phyloP scores from a whole-genome alignment of 139 green algal genomes.

The Diplosphaera chodatii region DNA sequence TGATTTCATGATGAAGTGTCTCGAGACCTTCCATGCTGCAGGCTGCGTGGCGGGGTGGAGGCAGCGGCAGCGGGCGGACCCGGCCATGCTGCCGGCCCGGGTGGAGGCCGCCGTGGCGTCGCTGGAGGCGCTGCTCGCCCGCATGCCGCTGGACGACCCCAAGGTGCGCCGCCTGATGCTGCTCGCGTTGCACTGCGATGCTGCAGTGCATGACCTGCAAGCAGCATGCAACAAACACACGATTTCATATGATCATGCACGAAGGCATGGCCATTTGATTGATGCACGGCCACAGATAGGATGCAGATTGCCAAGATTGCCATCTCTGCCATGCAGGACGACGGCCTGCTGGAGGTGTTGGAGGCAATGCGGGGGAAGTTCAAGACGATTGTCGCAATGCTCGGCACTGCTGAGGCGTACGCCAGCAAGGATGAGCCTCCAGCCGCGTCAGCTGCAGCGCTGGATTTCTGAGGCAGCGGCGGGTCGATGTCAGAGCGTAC shows the following conservation, averaged over 20 bases:
- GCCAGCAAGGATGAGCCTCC: background rate
- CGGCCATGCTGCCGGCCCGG: slow-evolving; percentile 15
- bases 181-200: too few relatives aligned
- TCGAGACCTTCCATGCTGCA: slow-evolving; percentile 27
- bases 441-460: too few relatives aligned
- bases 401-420: slow-evolving; percentile 36
- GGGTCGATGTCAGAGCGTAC: too few relatives aligned
- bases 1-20: background rate
- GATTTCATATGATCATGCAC: too few relatives aligned
- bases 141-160: slow-evolving; percentile 46
- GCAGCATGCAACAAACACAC: too few relatives aligned
- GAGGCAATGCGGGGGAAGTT: slow-evolving; percentile 51
- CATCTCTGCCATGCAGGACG: slow-evolving; percentile 54
- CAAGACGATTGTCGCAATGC: slow-evolving; percentile 44
- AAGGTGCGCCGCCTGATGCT: slow-evolving; percentile 18
- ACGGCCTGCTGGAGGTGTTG: slow-evolving; percentile 54
- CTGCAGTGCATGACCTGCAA: too few relatives aligned
- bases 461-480: background rate
- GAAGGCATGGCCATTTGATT: too few relatives aligned
- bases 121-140: slow-evolving; percentile 38
- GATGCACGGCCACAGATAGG: too few relatives aligned
- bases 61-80: slow-evolving; percentile 7
- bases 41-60: slow-evolving; percentile 46
- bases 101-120: slow-evolving; percentile 33
- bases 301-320: background rate